phyloP scores from a whole-genome alignment of 1,139 yeast species.

The Scheffersomyces quercinus region DNA sequence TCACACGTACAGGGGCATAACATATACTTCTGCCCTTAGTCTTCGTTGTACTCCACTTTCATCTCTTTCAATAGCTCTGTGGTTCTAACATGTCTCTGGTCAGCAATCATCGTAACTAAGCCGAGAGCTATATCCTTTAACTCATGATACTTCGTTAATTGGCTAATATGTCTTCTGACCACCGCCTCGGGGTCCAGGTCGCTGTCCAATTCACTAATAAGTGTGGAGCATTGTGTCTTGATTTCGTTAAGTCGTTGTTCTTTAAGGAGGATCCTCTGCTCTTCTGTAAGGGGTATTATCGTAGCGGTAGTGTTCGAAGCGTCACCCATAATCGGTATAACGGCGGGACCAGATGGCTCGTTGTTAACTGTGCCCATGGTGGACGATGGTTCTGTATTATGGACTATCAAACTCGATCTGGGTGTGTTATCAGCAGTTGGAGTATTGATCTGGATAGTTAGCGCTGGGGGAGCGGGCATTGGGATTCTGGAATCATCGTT shows the following conservation, averaged over 20 bases:
- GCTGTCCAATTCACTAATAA: slow-evolving; percentile 36
- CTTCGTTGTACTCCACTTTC: slow-evolving; percentile 23
- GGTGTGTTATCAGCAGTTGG: neutral
- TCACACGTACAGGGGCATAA: no score
- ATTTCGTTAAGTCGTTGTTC: slow-evolving; percentile 34
- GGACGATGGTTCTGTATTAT: neutral
- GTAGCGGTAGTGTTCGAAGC: no score
- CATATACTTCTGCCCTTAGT: neutral
- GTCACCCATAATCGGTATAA: no score
- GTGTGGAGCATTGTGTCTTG: slow-evolving; percentile 34
- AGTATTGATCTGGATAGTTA: neutral
- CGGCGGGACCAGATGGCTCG: no score
- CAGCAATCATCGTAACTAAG: slow-evolving; percentile 52
- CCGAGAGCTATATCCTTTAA: slow-evolving; percentile 52
- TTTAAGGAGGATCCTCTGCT: slow-evolving; percentile 9
- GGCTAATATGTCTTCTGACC: slow-evolving; percentile 43
- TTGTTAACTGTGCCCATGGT: no score
- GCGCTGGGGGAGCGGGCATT: neutral
- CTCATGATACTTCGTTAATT: slow-evolving; percentile 48
- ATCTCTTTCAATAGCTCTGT: slow-evolving; percentile 42
- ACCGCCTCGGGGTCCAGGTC: slow-evolving; percentile 24
- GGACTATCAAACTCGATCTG: neutral
- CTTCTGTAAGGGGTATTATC: no score
- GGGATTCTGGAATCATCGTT: slow-evolving; percentile 2
- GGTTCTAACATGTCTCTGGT: slow-evolving; percentile 43